These are phyloP conservation scores for Gymnopilus dilepis DNA, from an alignment of 768 basidiomycete genomes.

Conservation along the genomic window DNA sequence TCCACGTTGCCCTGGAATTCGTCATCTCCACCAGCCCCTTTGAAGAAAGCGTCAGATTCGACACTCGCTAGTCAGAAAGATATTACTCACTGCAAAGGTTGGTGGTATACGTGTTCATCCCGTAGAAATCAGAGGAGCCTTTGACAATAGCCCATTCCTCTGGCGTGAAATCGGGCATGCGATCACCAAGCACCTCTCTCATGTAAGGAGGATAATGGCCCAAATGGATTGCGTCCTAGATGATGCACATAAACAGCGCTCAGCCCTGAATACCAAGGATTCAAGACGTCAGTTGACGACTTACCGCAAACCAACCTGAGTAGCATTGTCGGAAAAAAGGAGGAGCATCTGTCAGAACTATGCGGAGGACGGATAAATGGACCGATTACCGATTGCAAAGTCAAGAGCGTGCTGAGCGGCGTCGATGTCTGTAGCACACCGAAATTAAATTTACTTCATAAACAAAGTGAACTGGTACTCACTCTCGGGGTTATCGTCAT, in stretches of 20 bases:
- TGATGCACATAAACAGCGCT: conserved; percentile 14
- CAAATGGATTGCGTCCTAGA: conserved; percentile 68
- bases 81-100: conserved; percentile 63
- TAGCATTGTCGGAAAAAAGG: conserved; percentile 28
- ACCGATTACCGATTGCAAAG: conserved; percentile 63
- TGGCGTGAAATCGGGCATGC: conserved; percentile 61
- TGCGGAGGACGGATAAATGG: conserved; percentile 21
- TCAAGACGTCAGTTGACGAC: conserved; percentile 31
- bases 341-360: conserved; percentile 24
- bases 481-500: conserved; percentile 73
- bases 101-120: conserved; percentile 76
- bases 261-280: conserved; percentile 1
- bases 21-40: conserved; percentile 65
- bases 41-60: too few species aligned
- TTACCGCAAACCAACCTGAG: conserved; percentile 64
- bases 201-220: conserved; percentile 70
- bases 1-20: conserved; percentile 68
- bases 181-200: conserved; percentile 57
- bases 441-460: conserved; percentile 4
- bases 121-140: conserved; percentile 73
- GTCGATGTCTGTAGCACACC: conserved; percentile 52
- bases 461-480: conserved; percentile 30
- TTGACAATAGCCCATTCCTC: conserved; percentile 63
- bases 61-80: too few species aligned
- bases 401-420: conserved; percentile 77